Percentiles rank a stretch among this genome's conserved stretches.
Evolutionary conservation across 371 early-diverging fungal genomes (phyloP).

Genomic region (Syncephalastrum sp.): DNA sequence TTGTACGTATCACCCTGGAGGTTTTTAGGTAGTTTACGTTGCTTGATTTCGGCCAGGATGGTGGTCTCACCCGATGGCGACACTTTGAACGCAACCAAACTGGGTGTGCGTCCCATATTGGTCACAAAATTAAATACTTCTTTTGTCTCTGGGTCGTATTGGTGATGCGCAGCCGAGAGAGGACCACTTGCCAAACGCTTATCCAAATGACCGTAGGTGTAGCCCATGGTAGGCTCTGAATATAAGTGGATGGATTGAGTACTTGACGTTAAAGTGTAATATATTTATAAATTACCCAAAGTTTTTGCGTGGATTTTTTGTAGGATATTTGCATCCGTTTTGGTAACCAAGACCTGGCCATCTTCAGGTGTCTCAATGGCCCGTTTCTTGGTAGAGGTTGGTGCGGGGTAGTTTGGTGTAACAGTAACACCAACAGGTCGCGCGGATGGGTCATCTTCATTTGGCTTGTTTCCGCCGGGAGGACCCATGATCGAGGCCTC

Average conservation of each 20-base stretch:
- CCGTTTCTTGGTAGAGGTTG: slow-evolving; percentile 2
- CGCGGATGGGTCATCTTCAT: slow-evolving; percentile 15
- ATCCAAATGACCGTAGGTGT: slow-evolving; percentile 49
- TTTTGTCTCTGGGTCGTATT: slow-evolving; percentile 49
- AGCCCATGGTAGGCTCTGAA: slow-evolving; percentile 47
- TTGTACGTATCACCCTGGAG: slow-evolving; percentile 4
- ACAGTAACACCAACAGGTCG: slow-evolving; percentile 50
- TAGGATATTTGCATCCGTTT: slow-evolving; percentile 57
- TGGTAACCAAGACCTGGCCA: slow-evolving; percentile 44
- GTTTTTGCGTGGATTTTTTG: slow-evolving; percentile 63
- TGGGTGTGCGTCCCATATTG: slow-evolving; percentile 3
- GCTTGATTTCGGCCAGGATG: slow-evolving; percentile 43
- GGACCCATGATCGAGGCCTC: slow-evolving; percentile 2
- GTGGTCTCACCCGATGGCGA: slow-evolving; percentile 10
- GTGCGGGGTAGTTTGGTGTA: slow-evolving; percentile 55
- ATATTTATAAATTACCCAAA: slow-evolving; percentile 29
- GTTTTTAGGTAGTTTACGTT: slow-evolving; percentile 11
- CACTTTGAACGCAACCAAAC: slow-evolving; percentile 11
- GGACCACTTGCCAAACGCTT: slow-evolving; percentile 31
- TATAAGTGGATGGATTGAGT: slow-evolving; percentile 2
- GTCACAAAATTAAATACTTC: slow-evolving; percentile 47
- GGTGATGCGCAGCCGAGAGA: slow-evolving; percentile 57
- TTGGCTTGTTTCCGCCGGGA: background rate
- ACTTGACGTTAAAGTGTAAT: no score
- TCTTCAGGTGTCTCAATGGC: background rate